Conservation (phyloP, 139 green algal genomes). For the Chlamydomonas sphaeroides region DNA sequence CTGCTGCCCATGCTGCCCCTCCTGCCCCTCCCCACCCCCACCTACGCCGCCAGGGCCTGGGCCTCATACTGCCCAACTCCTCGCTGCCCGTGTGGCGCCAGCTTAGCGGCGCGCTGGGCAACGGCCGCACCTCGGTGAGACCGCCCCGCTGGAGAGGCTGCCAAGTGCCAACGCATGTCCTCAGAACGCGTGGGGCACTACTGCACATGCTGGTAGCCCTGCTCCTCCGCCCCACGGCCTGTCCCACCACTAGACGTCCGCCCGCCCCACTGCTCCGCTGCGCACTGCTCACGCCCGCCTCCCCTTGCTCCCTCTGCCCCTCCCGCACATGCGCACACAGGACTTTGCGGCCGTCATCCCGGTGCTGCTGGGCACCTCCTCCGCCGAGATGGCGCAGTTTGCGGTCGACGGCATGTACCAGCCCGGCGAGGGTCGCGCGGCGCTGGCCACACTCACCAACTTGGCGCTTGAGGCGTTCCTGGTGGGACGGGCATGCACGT, state of each 20-base stretch:
- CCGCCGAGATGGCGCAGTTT: not conserved
- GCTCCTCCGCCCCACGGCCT: no score
- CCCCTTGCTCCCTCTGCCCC: no score
- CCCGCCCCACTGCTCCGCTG: no score
- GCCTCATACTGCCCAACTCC: slow-evolving; percentile 18
- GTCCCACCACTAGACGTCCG: no score
- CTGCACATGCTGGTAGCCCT: no score
- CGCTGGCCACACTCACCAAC: not conserved
- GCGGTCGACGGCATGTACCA: not conserved
- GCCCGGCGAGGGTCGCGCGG: not conserved
- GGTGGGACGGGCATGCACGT: not conserved
- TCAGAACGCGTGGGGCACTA: no score
- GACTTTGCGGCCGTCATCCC: slow-evolving; percentile 7
- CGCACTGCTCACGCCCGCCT: no score
- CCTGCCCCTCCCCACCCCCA: not conserved
- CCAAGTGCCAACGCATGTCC: no score
- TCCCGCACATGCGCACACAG: not conserved
- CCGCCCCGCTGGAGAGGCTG: no score
- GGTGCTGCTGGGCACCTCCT: not conserved
- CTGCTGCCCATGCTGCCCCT: no score
- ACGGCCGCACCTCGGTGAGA: no score
- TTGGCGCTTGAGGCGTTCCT: slow-evolving; percentile 4
- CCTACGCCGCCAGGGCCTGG: slow-evolving; percentile 14
- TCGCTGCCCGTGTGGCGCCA: not conserved
- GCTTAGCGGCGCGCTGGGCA: not conserved